Conservation (phyloP, 2,329 filamentous ascomycete species). For the Xylaria sp. region DNA sequence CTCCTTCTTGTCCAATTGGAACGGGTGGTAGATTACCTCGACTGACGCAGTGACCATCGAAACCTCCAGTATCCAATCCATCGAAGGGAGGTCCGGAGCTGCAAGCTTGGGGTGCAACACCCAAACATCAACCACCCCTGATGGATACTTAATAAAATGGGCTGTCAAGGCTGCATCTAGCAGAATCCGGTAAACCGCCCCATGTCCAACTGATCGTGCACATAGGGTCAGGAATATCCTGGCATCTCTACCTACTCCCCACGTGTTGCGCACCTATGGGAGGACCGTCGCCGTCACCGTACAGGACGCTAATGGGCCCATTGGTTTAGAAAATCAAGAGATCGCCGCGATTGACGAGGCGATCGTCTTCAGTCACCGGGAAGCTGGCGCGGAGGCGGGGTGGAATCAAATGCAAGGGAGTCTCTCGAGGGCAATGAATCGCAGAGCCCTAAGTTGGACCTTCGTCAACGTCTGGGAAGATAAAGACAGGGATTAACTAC, state of each 20-base stretch:
- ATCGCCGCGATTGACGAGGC: slow-evolving; percentile 6
- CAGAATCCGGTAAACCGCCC: slow-evolving; percentile 25
- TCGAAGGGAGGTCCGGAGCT: slow-evolving; percentile 4
- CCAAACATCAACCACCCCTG: slow-evolving; percentile 5
- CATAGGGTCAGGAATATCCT: slow-evolving; percentile 7
- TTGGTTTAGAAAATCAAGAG: slow-evolving; percentile 8
- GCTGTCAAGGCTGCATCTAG: slow-evolving; percentile 20
- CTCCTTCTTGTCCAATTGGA: slow-evolving; percentile 17
- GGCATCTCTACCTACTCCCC: slow-evolving; percentile 15
- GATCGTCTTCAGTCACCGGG: slow-evolving; percentile 9
- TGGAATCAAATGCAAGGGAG: background rate
- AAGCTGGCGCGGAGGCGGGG: slow-evolving; percentile 10
- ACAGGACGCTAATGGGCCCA: slow-evolving; percentile 2
- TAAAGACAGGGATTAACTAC: background rate
- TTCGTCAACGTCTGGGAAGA: background rate
- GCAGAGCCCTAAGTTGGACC: background rate
- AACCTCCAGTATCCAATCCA: slow-evolving; percentile 8
- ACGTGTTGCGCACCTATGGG: slow-evolving; percentile 27
- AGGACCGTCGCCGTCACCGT: slow-evolving; percentile 5
- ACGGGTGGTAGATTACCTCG: slow-evolving; percentile 15
- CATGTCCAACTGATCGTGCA: background rate
- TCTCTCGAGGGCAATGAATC: background rate
- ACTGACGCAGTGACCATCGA: slow-evolving; percentile 14
- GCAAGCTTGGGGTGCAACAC: slow-evolving; percentile 1
- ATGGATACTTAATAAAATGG: background rate